Percentiles rank a stretch among this genome's conserved stretches.
phyloP scores from a whole-genome alignment of 768 basidiomycete species.

The Coprinopsis sp. region DNA sequence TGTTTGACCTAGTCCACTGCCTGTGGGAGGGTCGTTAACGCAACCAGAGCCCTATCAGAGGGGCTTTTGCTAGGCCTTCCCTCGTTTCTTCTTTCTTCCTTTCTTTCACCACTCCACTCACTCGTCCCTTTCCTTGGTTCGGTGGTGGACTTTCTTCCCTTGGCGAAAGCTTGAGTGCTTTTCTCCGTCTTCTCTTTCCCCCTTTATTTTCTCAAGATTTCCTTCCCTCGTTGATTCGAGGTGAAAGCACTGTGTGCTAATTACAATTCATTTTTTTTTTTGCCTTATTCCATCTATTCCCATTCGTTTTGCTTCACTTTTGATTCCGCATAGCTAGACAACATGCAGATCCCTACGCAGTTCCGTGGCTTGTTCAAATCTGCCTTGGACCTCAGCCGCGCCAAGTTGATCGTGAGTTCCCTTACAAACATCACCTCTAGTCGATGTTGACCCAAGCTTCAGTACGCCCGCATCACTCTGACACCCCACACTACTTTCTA shows the following conservation, averaged over 20 bases:
- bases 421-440: background rate
- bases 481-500: slow-evolving; percentile 46
- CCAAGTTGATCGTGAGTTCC: slow-evolving; percentile 4
- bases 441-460: background rate
- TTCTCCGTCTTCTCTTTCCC: background rate
- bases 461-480: slow-evolving; percentile 47
- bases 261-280: background rate
- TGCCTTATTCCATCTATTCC: background rate
- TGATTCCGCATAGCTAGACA: background rate
- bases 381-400: background rate
- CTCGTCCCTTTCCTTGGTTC: no score
- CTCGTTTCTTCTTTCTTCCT: no score
- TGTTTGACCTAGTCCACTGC: no score
- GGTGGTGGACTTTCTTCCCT: no score
- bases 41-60: no score
- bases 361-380: background rate
- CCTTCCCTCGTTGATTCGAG: no score
- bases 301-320: background rate
- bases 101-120: no score
- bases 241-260: no score
- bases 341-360: background rate
- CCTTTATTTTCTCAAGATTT: background rate
- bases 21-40: no score
- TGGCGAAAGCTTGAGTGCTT: background rate
- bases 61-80: no score